Evolutionary conservation across 2,329 filamentous ascomycete genomes (phyloP).

Genomic region (Podosphaera fusca): DNA sequence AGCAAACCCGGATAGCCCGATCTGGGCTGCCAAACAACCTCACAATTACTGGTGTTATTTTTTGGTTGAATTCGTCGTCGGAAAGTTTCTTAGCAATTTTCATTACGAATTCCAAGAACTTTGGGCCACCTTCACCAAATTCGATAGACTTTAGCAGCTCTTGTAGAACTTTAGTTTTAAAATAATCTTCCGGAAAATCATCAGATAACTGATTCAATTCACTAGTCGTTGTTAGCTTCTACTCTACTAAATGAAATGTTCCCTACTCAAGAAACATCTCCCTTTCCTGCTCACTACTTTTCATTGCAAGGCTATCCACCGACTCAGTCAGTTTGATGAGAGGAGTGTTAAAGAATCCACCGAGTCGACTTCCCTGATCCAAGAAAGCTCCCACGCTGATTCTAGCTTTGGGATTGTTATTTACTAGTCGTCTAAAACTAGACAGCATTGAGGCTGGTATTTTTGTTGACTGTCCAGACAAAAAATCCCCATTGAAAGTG

Average conservation of each 20-base stretch:
- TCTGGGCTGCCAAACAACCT: slow-evolving; percentile 80
- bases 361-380: slow-evolving; percentile 61
- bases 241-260: neutral
- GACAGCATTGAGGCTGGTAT: slow-evolving; percentile 75
- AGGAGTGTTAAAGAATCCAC: slow-evolving; percentile 80
- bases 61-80: slow-evolving; percentile 70
- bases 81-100: slow-evolving; percentile 76
- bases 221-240: slow-evolving; percentile 15
- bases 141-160: slow-evolving; percentile 98
- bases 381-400: slow-evolving; percentile 69
- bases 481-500: slow-evolving; percentile 50
- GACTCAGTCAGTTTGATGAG: slow-evolving; percentile 82
- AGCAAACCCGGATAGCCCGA: slow-evolving; percentile 69
- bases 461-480: slow-evolving; percentile 64
- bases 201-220: slow-evolving; percentile 72
- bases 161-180: slow-evolving; percentile 88
- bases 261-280: slow-evolving; percentile 57
- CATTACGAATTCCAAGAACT: slow-evolving; percentile 69
- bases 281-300: slow-evolving; percentile 50
- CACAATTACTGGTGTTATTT: slow-evolving; percentile 67
- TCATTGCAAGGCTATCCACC: slow-evolving; percentile 79
- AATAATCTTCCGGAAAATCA: slow-evolving; percentile 93
- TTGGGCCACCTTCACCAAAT: slow-evolving; percentile 84
- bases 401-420: slow-evolving; percentile 71
- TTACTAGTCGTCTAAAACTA: slow-evolving; percentile 73